Evolutionary conservation across 257 asterid genomes (phyloP).

Genomic region (Primulina eburnea): DNA sequence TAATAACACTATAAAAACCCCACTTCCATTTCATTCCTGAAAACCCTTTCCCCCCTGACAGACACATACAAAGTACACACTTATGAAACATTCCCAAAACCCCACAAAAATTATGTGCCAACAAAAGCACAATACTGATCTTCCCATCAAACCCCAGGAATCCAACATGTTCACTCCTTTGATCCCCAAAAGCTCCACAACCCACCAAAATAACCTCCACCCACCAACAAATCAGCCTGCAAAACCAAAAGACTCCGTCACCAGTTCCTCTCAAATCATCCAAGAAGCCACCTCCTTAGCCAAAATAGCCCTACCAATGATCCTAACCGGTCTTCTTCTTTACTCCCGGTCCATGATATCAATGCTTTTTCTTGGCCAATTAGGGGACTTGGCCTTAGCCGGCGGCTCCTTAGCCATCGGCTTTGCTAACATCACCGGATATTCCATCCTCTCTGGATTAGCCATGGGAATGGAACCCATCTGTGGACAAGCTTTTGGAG

Average conservation of each 20-base stretch:
- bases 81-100: not conserved
- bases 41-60: not conserved
- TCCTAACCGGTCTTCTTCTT: constrained; percentile 30
- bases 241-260: not conserved
- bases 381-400: constrained; percentile 29
- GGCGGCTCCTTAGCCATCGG: constrained; percentile 32
- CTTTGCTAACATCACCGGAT: constrained; percentile 33
- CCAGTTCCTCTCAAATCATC: constrained; percentile 14
- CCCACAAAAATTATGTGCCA: constrained; percentile 19
- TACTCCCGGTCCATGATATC: constrained; percentile 35
- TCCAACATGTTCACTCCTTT: constrained; percentile 21
- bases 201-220: constrained; percentile 2
- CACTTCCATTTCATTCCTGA: not conserved
- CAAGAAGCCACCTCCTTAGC: constrained; percentile 29
- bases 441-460: constrained; percentile 31
- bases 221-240: not conserved
- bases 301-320: constrained; percentile 33
- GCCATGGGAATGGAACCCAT: constrained; percentile 42
- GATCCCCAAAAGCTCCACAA: constrained; percentile 26
- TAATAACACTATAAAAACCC: constrained; percentile 1
- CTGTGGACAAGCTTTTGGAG: constrained; percentile 39
- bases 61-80: too few species aligned
- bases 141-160: constrained; percentile 7
- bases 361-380: constrained; percentile 31
- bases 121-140: not conserved